Conservation (phyloP, 306 rosid species). For the Alnus glutinosa region DNA sequence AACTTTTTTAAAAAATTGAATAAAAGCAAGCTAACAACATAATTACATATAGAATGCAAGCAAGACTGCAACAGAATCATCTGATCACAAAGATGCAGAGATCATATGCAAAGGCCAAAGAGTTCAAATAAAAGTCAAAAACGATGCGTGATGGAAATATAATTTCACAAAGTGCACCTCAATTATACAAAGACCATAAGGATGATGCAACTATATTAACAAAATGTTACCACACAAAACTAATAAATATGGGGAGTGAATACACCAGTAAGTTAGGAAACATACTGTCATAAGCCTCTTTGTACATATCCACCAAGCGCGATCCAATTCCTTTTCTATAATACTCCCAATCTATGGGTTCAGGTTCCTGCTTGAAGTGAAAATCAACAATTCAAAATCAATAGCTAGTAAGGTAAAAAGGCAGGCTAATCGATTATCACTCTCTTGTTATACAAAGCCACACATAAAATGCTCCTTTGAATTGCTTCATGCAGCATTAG, state of each 20-base stretch:
- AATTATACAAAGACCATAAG: constrained; percentile 4
- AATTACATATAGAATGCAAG: not conserved
- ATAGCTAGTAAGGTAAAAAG: not conserved
- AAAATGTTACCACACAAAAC: not conserved
- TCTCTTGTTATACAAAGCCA: not conserved
- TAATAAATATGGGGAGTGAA: constrained; percentile 4
- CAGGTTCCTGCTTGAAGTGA: constrained; percentile 77
- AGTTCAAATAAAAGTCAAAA: constrained; percentile 4
- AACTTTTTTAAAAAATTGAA: not conserved
- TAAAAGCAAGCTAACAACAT: not conserved
- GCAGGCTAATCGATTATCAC: not conserved
- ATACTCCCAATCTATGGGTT: constrained; percentile 94
- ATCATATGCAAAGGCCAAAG: not conserved
- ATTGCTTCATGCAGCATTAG: not conserved
- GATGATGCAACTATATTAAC: not conserved
- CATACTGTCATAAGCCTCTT: constrained; percentile 95
- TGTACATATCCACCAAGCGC: constrained; percentile 96
- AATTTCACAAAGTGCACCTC: not conserved
- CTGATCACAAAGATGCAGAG: not conserved
- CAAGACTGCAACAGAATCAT: not conserved
- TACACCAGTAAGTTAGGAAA: constrained; percentile 21
- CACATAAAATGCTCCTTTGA: not conserved
- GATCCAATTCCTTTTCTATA: constrained; percentile 94
- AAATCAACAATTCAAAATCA: constrained; percentile 15
- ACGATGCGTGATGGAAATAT: not conserved